Evolutionary conservation across 2,329 filamentous ascomycete species (phyloP).

Genomic region (Orbilia blumenaviensis): DNA sequence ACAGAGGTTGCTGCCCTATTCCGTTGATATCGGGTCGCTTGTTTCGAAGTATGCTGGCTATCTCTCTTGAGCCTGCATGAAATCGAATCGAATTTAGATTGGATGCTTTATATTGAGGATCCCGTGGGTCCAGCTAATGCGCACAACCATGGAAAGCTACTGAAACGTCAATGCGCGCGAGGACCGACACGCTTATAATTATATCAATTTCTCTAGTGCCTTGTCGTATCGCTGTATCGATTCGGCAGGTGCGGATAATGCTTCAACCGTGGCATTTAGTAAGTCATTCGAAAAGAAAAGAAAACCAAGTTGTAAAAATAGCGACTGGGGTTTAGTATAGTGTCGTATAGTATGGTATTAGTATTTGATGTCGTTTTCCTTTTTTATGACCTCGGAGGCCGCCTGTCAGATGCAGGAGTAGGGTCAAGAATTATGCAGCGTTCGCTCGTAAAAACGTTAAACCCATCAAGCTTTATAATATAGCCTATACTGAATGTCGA

Average conservation of each 20-base stretch:
- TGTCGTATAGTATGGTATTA: no score
- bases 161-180: constrained; percentile 21
- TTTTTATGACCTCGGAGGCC: neutral
- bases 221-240: constrained; percentile 35
- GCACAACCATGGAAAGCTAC: constrained; percentile 10
- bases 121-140: constrained; percentile 1
- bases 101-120: constrained; percentile 2
- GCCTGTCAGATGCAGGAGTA: constrained; percentile 16
- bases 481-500: constrained; percentile 16
- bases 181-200: constrained; percentile 5
- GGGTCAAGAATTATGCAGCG: constrained; percentile 3
- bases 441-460: constrained; percentile 17
- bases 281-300: constrained; percentile 22
- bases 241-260: constrained; percentile 47
- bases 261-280: constrained; percentile 48
- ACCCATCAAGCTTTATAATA: constrained; percentile 15
- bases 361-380: neutral
- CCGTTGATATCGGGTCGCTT: constrained; percentile 39
- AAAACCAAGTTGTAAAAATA: constrained; percentile 35
- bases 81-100: no score
- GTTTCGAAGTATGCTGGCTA: constrained; percentile 21
- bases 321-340: no score
- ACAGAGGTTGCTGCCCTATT: constrained; percentile 31
- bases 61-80: constrained; percentile 9
- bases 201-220: neutral